Conservation (phyloP, 2,329 filamentous ascomycete species). For the Aureobasidium sp. region DNA sequence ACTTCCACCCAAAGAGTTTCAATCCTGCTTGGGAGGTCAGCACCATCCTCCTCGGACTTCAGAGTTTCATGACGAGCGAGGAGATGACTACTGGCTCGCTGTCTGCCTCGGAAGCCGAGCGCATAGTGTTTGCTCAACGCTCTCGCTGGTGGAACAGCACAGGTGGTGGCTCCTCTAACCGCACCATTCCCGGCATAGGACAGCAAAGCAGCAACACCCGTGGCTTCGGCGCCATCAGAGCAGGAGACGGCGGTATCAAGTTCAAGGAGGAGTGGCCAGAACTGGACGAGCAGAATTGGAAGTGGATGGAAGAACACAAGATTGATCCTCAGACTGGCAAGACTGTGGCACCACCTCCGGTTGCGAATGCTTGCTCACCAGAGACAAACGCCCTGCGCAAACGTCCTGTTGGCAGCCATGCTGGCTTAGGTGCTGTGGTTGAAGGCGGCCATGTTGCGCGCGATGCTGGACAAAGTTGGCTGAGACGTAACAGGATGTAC, state of each 20-base stretch:
- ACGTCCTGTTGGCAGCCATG: conserved; percentile 52
- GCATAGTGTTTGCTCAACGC: conserved; percentile 67
- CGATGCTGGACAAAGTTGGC: conserved; percentile 75
- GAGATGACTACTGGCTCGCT: conserved; percentile 97
- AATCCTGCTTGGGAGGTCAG: conserved; percentile 98
- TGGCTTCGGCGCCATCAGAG: conserved; percentile 73
- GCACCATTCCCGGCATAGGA: conserved; percentile 43
- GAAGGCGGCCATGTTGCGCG: conserved; percentile 68
- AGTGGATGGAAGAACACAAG: conserved; percentile 78
- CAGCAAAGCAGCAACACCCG: conserved; percentile 43
- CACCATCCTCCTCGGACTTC: conserved; percentile 86
- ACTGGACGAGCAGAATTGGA: conserved; percentile 80
- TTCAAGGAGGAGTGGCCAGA: conserved; percentile 89
- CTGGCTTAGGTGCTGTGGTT: conserved; percentile 58
- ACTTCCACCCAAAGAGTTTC: conserved; percentile 97
- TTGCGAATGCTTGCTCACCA: conserved; percentile 51
- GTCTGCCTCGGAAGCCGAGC: conserved; percentile 67
- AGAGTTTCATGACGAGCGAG: conserved; percentile 97
- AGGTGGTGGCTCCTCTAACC: conserved; percentile 66
- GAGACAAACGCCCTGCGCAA: conserved; percentile 57
- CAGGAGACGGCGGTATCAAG: conserved; percentile 85
- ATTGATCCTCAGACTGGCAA: conserved; percentile 71
- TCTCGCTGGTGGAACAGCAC: conserved; percentile 97
- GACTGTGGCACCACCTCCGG: conserved; percentile 26
- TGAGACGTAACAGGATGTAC: conserved; percentile 70